phyloP scores from a whole-genome alignment of 2,329 filamentous ascomycete genomes.

The Helotiales sp. region DNA sequence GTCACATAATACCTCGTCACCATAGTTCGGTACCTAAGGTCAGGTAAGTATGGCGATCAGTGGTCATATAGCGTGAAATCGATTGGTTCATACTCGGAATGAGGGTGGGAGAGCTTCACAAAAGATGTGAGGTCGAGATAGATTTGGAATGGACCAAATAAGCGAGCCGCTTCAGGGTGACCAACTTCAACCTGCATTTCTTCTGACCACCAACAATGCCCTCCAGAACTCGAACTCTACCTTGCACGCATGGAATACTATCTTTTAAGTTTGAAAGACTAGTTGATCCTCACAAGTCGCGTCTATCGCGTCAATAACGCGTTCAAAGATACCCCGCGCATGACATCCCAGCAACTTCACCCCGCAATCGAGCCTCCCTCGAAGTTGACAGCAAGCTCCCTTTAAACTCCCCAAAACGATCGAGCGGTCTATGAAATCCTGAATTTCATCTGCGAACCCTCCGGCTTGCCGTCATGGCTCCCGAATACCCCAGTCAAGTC shows the following conservation, averaged over 20 bases:
- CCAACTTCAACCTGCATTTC: not conserved
- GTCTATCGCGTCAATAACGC: constrained; percentile 10
- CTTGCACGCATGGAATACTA: not conserved
- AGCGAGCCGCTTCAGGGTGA: not conserved
- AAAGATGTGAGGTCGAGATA: not conserved
- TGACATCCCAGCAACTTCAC: not conserved
- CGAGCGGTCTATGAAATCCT: too few species aligned
- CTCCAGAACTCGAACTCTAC: not conserved
- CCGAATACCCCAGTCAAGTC: constrained; percentile 14
- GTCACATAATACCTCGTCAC: too few species aligned
- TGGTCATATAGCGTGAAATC: not conserved
- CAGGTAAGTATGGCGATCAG: too few species aligned
- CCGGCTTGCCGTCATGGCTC: constrained; percentile 22
- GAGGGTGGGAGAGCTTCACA: not conserved
- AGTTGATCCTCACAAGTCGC: not conserved
- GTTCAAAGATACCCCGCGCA: not conserved
- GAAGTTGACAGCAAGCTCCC: not conserved
- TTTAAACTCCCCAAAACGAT: not conserved
- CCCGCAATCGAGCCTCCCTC: not conserved
- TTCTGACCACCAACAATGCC: not conserved
- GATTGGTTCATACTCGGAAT: not conserved
- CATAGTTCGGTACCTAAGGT: too few species aligned
- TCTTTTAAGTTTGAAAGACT: too few species aligned
- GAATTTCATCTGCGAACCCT: not conserved
- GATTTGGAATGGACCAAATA: not conserved